Percentiles rank a stretch among this genome's conserved stretches.
phyloP scores from a whole-genome alignment of 495 filamentous ascomycete genomes.

The Podospora comata region DNA sequence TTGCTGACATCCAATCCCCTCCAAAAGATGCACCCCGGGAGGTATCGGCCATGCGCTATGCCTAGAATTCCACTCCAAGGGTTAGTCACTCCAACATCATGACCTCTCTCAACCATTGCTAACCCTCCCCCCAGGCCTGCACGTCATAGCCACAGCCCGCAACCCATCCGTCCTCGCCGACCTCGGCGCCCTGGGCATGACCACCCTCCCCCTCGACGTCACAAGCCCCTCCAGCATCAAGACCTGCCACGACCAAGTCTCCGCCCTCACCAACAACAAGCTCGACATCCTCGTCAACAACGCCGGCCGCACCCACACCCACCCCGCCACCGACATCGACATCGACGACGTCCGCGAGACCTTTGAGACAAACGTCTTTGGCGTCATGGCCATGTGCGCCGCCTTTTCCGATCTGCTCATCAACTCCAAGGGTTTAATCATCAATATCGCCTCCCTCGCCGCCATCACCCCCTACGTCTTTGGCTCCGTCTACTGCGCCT shows the following conservation, averaged over 20 bases:
- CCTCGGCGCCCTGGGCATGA: conserved; percentile 47
- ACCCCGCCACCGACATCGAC: conserved; percentile 52
- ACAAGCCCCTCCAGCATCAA: conserved; percentile 50
- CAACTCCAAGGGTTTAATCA: conserved; percentile 50
- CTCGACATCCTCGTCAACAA: conserved; percentile 70
- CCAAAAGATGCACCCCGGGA: conserved; percentile 48
- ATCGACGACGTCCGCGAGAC: conserved; percentile 50
- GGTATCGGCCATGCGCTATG: conserved; percentile 53
- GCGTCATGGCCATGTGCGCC: conserved; percentile 52
- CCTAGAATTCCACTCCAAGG: conserved; percentile 49
- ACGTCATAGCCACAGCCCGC: conserved; percentile 55
- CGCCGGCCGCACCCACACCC: conserved; percentile 53
- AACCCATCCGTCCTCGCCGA: conserved; percentile 44
- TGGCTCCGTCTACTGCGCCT: conserved; percentile 50
- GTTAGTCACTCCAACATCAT: conserved; percentile 21
- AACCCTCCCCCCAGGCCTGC: conserved; percentile 37
- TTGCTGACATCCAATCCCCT: neutral
- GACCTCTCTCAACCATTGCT: neutral
- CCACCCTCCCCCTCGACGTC: conserved; percentile 48
- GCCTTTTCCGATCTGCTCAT: conserved; percentile 54
- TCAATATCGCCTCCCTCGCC: conserved; percentile 53
- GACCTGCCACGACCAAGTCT: conserved; percentile 44
- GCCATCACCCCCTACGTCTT: conserved; percentile 47
- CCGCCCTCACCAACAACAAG: conserved; percentile 50
- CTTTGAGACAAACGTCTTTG: conserved; percentile 64